Conservation (phyloP, 1,284 basidiomycete genomes). For the Xerocomus subilludens region DNA sequence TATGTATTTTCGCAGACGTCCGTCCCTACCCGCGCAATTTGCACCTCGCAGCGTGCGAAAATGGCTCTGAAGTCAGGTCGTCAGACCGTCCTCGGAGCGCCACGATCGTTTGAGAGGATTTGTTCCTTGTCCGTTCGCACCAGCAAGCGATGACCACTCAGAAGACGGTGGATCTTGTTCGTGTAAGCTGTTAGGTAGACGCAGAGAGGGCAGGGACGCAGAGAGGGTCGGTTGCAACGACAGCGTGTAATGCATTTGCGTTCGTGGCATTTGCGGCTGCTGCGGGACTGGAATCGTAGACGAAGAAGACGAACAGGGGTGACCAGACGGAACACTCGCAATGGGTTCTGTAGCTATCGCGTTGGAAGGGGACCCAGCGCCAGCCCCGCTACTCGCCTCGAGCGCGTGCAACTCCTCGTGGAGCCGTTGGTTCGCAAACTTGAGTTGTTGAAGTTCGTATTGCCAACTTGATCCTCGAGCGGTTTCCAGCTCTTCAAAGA, state of each 20-base stretch:
- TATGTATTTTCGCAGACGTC: conserved; percentile 3
- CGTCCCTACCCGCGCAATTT: background rate
- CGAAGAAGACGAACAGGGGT: conserved; percentile 6
- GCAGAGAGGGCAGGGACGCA: conserved; percentile 8
- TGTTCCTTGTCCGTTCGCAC: conserved; percentile 43
- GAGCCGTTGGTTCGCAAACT: conserved; percentile 77
- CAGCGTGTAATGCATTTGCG: conserved; percentile 25
- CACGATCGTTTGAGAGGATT: conserved; percentile 48
- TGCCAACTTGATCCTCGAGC: conserved; percentile 84
- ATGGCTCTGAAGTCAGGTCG: conserved; percentile 20
- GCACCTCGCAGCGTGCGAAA: background rate
- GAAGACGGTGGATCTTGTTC: conserved; percentile 41
- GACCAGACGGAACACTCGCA: background rate
- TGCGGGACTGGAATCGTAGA: conserved; percentile 12
- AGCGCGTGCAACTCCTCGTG: conserved; percentile 73
- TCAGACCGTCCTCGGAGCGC: conserved; percentile 43
- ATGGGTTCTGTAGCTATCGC: background rate
- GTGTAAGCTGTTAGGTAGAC: conserved; percentile 35
- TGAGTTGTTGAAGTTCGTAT: conserved; percentile 89
- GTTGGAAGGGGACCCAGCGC: conserved; percentile 7
- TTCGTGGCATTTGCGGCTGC: conserved; percentile 7
- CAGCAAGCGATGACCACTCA: conserved; percentile 50
- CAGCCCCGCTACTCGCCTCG: conserved; percentile 51
- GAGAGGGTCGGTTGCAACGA: conserved; percentile 25
- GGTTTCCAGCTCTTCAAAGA: conserved; percentile 81